Evolutionary conservation across 164 flowering plant species (phyloP).

Genomic region (Vitis amurensis): DNA sequence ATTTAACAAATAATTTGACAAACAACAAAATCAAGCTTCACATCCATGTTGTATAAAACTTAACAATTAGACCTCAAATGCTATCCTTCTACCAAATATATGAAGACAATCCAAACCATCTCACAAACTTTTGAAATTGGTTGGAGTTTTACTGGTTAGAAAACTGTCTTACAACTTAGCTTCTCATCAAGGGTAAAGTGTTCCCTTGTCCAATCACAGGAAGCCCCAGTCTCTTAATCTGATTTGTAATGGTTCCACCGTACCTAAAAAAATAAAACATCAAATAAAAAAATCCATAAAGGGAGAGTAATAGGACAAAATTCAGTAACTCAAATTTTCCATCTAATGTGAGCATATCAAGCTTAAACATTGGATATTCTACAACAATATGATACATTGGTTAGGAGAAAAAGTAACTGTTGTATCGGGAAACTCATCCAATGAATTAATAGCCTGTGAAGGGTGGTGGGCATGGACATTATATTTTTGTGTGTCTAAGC

Average conservation of each 20-base stretch:
- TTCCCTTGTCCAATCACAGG: conserved; percentile 96
- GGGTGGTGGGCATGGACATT: too few relatives aligned
- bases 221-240: conserved; percentile 96
- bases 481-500: too few relatives aligned
- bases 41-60: not conserved
- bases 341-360: too few relatives aligned
- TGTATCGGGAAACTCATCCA: too few relatives aligned
- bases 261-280: conserved; percentile 49
- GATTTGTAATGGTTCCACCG: conserved; percentile 89
- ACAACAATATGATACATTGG: too few relatives aligned
- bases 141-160: conserved; percentile 16
- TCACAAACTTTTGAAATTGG: not conserved
- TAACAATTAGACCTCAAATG: not conserved
- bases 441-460: too few relatives aligned
- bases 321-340: not conserved
- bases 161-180: conserved; percentile 90
- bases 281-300: not conserved
- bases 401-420: too few relatives aligned
- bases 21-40: not conserved
- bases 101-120: not conserved
- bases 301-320: not conserved
- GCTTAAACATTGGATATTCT: too few relatives aligned
- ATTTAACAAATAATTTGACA: not conserved
- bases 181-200: conserved; percentile 94
- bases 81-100: not conserved